phyloP scores from a whole-genome alignment of 2,329 filamentous ascomycete genomes.

The Fusarium bulbicola region DNA sequence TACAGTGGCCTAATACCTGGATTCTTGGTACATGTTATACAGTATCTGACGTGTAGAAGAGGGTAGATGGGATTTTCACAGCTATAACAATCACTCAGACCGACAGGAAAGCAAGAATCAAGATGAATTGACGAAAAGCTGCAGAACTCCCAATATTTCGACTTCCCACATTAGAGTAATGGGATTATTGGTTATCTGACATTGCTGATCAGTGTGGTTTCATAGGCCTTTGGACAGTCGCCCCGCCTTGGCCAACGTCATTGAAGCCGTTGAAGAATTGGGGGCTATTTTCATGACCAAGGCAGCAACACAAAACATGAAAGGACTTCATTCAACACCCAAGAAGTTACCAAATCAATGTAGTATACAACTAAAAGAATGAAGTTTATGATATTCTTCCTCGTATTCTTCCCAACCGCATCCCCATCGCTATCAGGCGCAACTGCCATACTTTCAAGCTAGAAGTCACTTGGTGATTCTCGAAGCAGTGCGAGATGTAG shows the following conservation, averaged over 20 bases:
- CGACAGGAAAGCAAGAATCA: no score
- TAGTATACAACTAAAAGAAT: fast-evolving
- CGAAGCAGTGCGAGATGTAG: no score
- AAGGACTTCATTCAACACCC: background rate
- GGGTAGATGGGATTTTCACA: background rate
- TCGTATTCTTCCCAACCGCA: background rate
- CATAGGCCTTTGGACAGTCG: background rate
- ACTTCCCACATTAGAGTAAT: background rate
- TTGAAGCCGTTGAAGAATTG: background rate
- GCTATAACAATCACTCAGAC: background rate
- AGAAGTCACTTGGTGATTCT: background rate
- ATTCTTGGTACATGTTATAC: background rate
- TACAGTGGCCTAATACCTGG: background rate
- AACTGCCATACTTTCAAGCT: background rate
- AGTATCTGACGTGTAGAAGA: background rate
- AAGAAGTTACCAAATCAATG: background rate
- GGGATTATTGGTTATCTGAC: background rate
- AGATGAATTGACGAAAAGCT: background rate
- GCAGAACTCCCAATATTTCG: fast-evolving
- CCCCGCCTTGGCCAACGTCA: background rate
- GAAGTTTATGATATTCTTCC: background rate
- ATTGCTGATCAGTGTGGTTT: no score
- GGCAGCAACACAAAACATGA: background rate
- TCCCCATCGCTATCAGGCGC: background rate
- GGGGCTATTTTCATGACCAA: background rate